A percentile compares a stretch with the other conserved stretches of the same genome.
phyloP scores from a whole-genome alignment of 2,329 filamentous ascomycete species.

The Aquanectria penicillioides region DNA sequence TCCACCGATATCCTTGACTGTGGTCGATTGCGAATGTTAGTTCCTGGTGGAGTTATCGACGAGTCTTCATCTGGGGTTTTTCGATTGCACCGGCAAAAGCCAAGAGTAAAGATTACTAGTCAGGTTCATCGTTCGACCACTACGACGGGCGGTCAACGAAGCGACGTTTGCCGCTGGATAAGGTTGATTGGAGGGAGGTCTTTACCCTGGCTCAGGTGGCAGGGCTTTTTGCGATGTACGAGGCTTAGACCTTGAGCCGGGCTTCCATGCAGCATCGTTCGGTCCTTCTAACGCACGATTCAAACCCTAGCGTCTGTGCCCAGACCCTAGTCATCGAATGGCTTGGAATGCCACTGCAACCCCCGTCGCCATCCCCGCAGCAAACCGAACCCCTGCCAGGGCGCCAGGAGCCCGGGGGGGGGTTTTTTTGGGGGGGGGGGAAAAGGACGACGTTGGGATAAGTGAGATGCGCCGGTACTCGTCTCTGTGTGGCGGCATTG shows the following conservation, averaged over 20 bases:
- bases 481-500: constrained; percentile 2
- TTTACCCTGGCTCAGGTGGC: constrained; percentile 18
- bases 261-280: constrained; percentile 43
- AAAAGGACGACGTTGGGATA: neutral
- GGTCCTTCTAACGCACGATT: constrained; percentile 45
- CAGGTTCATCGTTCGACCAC: constrained; percentile 15
- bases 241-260: constrained; percentile 40
- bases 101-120: constrained; percentile 9
- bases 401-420: constrained; percentile 21
- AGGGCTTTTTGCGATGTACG: constrained; percentile 42
- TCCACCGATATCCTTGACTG: constrained; percentile 8
- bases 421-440: neutral
- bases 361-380: constrained; percentile 35
- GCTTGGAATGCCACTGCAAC: constrained; percentile 33
- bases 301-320: constrained; percentile 35
- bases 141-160: constrained; percentile 9
- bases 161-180: constrained; percentile 17
- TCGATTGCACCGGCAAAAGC: constrained; percentile 10
- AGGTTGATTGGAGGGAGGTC: constrained; percentile 22
- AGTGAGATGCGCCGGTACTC: constrained; percentile 15
- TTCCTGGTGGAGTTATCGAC: constrained; percentile 3
- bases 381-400: constrained; percentile 30
- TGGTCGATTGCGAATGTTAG: constrained; percentile 7
- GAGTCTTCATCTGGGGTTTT: constrained; percentile 8
- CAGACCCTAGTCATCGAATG: constrained; percentile 30